phyloP scores from a whole-genome alignment of 306 rosid genomes.

The Acmispon strigosus region DNA sequence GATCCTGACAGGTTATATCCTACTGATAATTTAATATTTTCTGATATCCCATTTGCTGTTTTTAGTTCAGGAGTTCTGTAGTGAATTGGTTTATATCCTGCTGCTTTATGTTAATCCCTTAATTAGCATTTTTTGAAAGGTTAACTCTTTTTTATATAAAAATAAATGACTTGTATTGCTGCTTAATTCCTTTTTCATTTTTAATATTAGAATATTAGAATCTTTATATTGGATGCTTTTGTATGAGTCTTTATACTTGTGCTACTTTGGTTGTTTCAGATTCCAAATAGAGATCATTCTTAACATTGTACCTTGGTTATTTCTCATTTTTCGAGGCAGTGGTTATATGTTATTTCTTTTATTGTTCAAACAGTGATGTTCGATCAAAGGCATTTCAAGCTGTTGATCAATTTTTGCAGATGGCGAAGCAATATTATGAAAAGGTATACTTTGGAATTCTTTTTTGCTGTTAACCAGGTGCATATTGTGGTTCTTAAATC shows the following conservation, averaged over 20 bases:
- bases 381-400: slow-evolving; percentile 91
- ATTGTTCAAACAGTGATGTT: slow-evolving; percentile 69
- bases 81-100: neutral
- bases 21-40: slow-evolving; percentile 10
- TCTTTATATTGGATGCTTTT: slow-evolving; percentile 2
- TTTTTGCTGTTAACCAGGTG: slow-evolving; percentile 19
- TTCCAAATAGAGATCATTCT: slow-evolving; percentile 18
- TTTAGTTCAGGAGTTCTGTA: slow-evolving; percentile 13
- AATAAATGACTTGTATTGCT: neutral
- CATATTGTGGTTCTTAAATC: neutral
- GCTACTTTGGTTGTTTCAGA: slow-evolving; percentile 14
- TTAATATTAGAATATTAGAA: neutral
- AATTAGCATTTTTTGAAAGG: slow-evolving; percentile 2
- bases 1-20: slow-evolving; percentile 83
- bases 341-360: slow-evolving; percentile 11
- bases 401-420: slow-evolving; percentile 83
- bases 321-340: neutral
- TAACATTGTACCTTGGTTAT: neutral
- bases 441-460: slow-evolving; percentile 49
- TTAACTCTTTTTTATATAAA: neutral
- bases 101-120: neutral
- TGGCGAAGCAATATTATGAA: slow-evolving; percentile 71
- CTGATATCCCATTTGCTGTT: neutral
- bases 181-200: neutral
- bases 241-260: neutral